phyloP scores from a whole-genome alignment of 345 rosid genomes.

The Citropsis articulata region DNA sequence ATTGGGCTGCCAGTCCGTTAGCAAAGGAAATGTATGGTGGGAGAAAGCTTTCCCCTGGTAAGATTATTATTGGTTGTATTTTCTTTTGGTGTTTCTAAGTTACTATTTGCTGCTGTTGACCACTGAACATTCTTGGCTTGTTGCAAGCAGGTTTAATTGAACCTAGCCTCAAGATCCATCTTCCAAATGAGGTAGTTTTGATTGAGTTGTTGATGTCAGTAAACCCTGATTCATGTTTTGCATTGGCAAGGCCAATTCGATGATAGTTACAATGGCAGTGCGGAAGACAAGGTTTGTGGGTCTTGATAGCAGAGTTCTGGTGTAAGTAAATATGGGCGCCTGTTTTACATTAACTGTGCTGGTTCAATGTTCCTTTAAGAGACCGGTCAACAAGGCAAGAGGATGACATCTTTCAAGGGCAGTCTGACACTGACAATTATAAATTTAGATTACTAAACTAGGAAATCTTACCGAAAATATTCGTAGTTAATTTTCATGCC shows the following conservation, averaged over 20 bases:
- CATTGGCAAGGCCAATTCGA: slow-evolving; percentile 58
- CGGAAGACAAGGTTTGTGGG: background rate
- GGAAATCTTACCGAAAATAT: background rate
- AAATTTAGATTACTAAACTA: too few species aligned
- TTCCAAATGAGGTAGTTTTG: slow-evolving; percentile 45
- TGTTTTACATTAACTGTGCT: background rate
- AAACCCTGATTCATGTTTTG: slow-evolving; percentile 49
- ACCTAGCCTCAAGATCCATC: slow-evolving; percentile 45
- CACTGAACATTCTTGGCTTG: background rate
- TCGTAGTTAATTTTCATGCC: background rate
- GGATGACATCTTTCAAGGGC: background rate
- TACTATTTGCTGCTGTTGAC: background rate
- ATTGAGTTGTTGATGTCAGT: slow-evolving; percentile 69
- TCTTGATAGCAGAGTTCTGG: background rate
- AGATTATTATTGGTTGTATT: slow-evolving; percentile 13
- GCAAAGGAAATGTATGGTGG: slow-evolving; percentile 64
- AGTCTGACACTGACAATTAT: too few species aligned
- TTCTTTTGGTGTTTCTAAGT: background rate
- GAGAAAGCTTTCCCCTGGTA: slow-evolving; percentile 63
- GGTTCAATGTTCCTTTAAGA: background rate
- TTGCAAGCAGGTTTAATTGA: slow-evolving; percentile 58
- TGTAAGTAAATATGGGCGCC: background rate
- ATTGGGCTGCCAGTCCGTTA: slow-evolving; percentile 76
- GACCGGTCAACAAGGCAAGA: background rate
- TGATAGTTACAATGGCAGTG: slow-evolving; percentile 1